Conservation (phyloP, 208 protist genomes). For the Endotrypanum monterogeii region DNA sequence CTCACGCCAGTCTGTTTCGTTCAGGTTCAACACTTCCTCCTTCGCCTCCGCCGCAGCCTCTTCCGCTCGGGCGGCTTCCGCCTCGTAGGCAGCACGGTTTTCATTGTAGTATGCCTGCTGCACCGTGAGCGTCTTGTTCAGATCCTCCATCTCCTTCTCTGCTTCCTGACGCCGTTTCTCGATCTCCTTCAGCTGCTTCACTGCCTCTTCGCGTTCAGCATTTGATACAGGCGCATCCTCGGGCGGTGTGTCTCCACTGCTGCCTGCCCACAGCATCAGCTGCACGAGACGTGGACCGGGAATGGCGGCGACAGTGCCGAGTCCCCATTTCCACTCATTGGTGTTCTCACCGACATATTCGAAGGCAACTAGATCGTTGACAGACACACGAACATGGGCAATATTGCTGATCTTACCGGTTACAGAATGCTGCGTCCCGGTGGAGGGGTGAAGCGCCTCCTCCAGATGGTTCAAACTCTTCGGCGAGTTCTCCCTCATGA, state of each 20-base stretch:
- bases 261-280: conserved; percentile 42
- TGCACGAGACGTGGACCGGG: conserved; percentile 47
- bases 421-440: background rate
- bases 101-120: conserved; percentile 26
- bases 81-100: conserved; percentile 19
- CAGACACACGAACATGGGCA: conserved; percentile 25
- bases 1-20: conserved; percentile 56
- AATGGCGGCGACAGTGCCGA: conserved; percentile 47
- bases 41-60: conserved; percentile 12
- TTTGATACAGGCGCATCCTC: conserved; percentile 12
- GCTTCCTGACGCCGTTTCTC: conserved; percentile 22
- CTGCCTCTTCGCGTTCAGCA: conserved; percentile 18
- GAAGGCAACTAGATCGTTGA: conserved; percentile 56
- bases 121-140: conserved; percentile 25
- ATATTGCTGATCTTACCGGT: conserved; percentile 16
- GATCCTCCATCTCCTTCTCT: conserved; percentile 29
- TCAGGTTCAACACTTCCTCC: conserved; percentile 36
- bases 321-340: conserved; percentile 44
- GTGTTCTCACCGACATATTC: conserved; percentile 42
- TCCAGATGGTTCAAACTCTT: background rate
- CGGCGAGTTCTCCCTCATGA: background rate
- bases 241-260: conserved; percentile 19
- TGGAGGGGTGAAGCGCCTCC: conserved; percentile 3
- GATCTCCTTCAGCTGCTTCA: conserved; percentile 31
- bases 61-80: conserved; percentile 9